Base-by-base conservation (phyloP, 441 rosid genomes). In the Jatropha multifida region DNA sequence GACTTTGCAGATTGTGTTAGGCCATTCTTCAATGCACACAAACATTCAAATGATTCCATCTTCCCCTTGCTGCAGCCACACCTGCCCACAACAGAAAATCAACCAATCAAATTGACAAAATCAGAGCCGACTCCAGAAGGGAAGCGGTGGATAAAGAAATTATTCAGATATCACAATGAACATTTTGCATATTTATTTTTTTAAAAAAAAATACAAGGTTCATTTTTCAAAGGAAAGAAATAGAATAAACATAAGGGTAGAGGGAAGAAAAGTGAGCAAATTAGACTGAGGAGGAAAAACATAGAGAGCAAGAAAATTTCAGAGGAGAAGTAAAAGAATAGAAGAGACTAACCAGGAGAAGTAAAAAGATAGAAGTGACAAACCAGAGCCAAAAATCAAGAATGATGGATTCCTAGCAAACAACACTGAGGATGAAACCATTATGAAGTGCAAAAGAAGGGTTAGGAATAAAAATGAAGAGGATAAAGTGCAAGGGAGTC, bases 61-160 rank as follows among this genome's bases (percentile, higher is more conserved):
- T 86, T 86, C 88, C 86, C 80, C 86, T 88, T 79, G 87, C 90
- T 64, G 86, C 88, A 73, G 81, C 70, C 20, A 75, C 76, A 87
- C 95, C 97, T 91, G 96, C 76, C 79, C 76, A 87, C 80, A 86
- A 73, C 81, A 84, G 81, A 88, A 88, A 83, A 79, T 84, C 78
- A 83, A 85, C 81, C 87, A 75, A 90, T 88, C 92, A 89, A 92
- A 84, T 80, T 73, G 90, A 88, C 84, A 86, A 86, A 74, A 79
- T 48, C 73, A 40, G 76, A 58, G 68, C 66, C 60, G 44, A 82
- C 58, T 46, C 65, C 65, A 70, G 68, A 58, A 75, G 79, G 79
- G 77, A 83, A 65, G 26, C 42, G 70, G 71, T 37, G 68, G 71
- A 76, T 49, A 72, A 75, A 40, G 70, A 76, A 75, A 79, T 71